phyloP scores from a whole-genome alignment of 1,284 basidiomycete genomes.

The Malassezia restricta region DNA sequence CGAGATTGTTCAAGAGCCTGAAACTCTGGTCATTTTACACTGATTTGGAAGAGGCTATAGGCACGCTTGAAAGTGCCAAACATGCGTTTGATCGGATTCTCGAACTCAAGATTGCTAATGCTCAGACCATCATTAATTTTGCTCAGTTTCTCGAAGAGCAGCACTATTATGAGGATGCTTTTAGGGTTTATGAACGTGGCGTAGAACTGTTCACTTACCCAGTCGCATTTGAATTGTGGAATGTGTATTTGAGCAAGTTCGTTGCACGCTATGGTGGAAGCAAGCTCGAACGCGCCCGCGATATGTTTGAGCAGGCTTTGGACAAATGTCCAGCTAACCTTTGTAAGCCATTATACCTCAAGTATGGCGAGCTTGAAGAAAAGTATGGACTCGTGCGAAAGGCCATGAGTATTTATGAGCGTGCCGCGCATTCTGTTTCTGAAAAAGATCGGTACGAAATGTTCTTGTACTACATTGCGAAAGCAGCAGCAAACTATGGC shows the following conservation, averaged over 20 bases:
- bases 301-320: constrained; percentile 92
- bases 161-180: constrained; percentile 94
- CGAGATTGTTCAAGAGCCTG: constrained; percentile 86
- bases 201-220: constrained; percentile 97
- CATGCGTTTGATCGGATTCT: constrained; percentile 91
- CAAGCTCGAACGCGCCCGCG: constrained; percentile 85
- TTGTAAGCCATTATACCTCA: constrained; percentile 84
- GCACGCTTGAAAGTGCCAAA: constrained; percentile 81
- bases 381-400: constrained; percentile 88
- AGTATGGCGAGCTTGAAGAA: constrained; percentile 91
- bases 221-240: constrained; percentile 97
- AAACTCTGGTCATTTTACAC: constrained; percentile 99
- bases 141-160: constrained; percentile 94
- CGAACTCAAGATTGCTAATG: constrained; percentile 95
- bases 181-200: constrained; percentile 96
- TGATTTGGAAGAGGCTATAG: constrained; percentile 91
- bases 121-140: constrained; percentile 85
- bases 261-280: constrained; percentile 86
- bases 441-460: constrained; percentile 94
- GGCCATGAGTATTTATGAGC: constrained; percentile 89
- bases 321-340: constrained; percentile 90
- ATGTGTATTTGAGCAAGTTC: constrained; percentile 95
- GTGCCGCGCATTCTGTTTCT: constrained; percentile 71
- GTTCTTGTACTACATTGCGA: constrained; percentile 94
- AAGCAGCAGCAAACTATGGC: constrained; percentile 82